These are phyloP conservation scores for Cladosporium colombiae DNA, from an alignment of 2,329 filamentous ascomycete genomes.

Conservation along the genomic window DNA sequence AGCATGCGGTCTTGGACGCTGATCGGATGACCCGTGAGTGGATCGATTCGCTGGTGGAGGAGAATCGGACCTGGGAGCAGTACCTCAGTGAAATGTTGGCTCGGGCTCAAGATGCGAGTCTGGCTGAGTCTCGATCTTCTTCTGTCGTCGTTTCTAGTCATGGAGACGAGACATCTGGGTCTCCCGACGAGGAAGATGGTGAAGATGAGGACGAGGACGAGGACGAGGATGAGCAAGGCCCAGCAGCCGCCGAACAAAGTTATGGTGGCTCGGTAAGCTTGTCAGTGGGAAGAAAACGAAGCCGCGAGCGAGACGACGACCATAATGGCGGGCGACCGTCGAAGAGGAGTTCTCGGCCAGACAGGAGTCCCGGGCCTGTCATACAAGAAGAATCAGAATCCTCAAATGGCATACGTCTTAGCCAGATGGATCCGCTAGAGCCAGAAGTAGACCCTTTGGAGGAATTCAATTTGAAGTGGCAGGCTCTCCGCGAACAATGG, in stretches of 20 bases:
- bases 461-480: neutral
- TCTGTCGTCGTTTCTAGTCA: neutral
- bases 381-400: neutral
- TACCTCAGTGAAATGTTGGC: neutral
- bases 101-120: neutral
- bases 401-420: neutral
- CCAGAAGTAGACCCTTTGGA: neutral
- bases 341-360: neutral
- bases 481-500: neutral
- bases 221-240: neutral
- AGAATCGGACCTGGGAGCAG: neutral
- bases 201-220: no score
- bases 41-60: neutral
- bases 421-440: neutral
- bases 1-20: no score
- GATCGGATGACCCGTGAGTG: neutral
- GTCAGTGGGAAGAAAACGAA: neutral
- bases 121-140: neutral
- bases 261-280: neutral
- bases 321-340: neutral
- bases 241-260: neutral
- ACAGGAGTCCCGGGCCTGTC: neutral
- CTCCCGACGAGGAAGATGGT: neutral
- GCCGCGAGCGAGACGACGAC: neutral
- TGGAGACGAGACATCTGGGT: neutral